Base-by-base conservation (phyloP, 176 grass and related monocot genomes). In the Carex pumila region DNA sequence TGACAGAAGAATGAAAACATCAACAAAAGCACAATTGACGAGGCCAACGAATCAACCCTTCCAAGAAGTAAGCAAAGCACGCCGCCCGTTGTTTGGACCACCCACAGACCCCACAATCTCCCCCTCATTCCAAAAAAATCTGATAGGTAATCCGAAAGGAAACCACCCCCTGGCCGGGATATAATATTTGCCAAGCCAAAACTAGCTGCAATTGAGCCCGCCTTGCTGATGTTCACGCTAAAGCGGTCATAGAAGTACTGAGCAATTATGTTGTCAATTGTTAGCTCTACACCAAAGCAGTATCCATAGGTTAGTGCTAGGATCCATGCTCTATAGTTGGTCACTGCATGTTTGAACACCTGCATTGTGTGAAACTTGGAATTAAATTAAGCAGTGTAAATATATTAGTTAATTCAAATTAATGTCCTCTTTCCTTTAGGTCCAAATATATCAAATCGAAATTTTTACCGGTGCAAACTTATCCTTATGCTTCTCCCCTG, bases 231-330 rank as follows among this genome's bases (percentile, higher is more conserved):
- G 61, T 93, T 94, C 19, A 98, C 92, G 25, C 71, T 31, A 79
- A 98, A 98, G 22, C 89, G 91, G 87, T 98, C 95, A 65, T 87
- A 98, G 84, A 98, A 94, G 84, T 97, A 97, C 81, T 97, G 92
- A 32, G 92, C 92, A 4, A 97, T 81, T 84, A 97, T 94, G 89
- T 97, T 97, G 87, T 97, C 92, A 30, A 97, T 84, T 69, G 95
- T 87, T 25, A 97, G 88, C 85, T 97, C 95, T 21, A 94, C 90
- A 49, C 95, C 95, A 53, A 97, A 97, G 89, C 87, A 90, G 83
- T 97, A 97, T 62, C 95, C 95, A 57, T 97, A 97, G 15, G 95
- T 94, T 66, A 94, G 84, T 21, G 92, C 90, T 49, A 92, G 81
- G 65, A 94, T 90, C 95, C 95, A 97, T 18, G 84, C 90, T 47